Evolutionary conservation across 352 stramenopile species (phyloP).

Genomic region (Phytophthora aleatoria): DNA sequence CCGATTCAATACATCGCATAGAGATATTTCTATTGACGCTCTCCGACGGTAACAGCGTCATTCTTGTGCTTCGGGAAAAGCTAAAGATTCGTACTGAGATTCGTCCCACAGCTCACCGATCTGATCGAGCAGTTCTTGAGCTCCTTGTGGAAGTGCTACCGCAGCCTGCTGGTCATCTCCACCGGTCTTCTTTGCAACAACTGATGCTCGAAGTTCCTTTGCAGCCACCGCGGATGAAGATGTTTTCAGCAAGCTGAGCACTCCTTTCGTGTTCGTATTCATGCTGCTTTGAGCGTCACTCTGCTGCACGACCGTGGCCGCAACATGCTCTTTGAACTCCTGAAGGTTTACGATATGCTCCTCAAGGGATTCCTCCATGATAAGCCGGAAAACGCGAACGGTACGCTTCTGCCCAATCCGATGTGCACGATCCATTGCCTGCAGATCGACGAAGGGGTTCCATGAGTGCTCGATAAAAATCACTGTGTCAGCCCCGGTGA

Average conservation of each 20-base stretch:
- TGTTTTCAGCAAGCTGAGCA: conserved; percentile 62
- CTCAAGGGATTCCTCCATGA: conserved; percentile 76
- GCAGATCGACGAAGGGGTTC: conserved; percentile 97
- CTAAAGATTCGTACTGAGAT: conserved; percentile 78
- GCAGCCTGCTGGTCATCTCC: conserved; percentile 12
- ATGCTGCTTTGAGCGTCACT: conserved; percentile 61
- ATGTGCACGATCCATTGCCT: conserved; percentile 90
- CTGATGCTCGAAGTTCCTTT: conserved; percentile 31
- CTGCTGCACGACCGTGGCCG: conserved; percentile 61
- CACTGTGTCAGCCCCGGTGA: conserved; percentile 96
- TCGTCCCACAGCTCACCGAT: conserved; percentile 84
- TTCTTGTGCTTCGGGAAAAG: conserved; percentile 43
- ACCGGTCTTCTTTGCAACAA: conserved; percentile 2
- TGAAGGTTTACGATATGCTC: conserved; percentile 85
- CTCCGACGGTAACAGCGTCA: background rate
- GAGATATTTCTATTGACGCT: conserved; percentile 27
- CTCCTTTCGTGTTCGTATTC: conserved; percentile 65
- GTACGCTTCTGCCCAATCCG: conserved; percentile 74
- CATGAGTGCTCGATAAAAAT: conserved; percentile 98
- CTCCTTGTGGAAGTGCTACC: conserved; percentile 28
- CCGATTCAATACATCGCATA: conserved; percentile 10
- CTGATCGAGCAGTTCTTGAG: conserved; percentile 60
- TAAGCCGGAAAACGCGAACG: conserved; percentile 80
- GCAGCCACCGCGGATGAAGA: conserved; percentile 52
- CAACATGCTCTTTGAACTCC: conserved; percentile 77